Percentiles rank a stretch among this genome's conserved stretches.
phyloP scores from a whole-genome alignment of 257 asterid genomes.

The Anisodus acutangulus region DNA sequence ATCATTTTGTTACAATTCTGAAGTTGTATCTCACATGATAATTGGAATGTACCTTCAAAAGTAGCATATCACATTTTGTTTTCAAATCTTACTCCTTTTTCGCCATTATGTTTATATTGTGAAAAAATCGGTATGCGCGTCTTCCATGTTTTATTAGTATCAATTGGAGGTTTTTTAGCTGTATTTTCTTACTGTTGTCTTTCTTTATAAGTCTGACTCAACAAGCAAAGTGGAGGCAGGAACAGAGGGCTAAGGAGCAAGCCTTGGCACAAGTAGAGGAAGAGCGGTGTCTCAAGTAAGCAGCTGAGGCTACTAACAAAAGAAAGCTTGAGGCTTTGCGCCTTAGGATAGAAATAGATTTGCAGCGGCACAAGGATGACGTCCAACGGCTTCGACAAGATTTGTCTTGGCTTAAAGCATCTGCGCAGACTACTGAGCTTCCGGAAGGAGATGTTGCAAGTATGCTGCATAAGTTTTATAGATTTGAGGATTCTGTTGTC shows the following conservation, averaged over 20 bases:
- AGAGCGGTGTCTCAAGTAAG: constrained; percentile 67
- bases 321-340: constrained; percentile 72
- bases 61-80: neutral
- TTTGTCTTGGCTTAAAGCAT: constrained; percentile 60
- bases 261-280: constrained; percentile 66
- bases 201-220: neutral
- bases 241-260: constrained; percentile 62
- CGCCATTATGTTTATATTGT: too few relatives aligned
- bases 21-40: neutral
- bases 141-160: neutral
- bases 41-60: neutral
- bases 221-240: constrained; percentile 82
- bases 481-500: constrained; percentile 52
- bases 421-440: constrained; percentile 42
- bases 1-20: neutral
- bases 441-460: constrained; percentile 52
- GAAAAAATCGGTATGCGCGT: neutral
- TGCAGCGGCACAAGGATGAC: constrained; percentile 86
- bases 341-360: constrained; percentile 67
- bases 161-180: neutral
- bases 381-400: constrained; percentile 82
- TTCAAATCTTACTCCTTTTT: neutral
- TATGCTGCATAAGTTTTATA: constrained; percentile 57
- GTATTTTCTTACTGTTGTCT: neutral
- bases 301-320: constrained; percentile 68